Evolutionary conservation across 768 basidiomycete genomes (phyloP).

Genomic region (Lentinula sp.): DNA sequence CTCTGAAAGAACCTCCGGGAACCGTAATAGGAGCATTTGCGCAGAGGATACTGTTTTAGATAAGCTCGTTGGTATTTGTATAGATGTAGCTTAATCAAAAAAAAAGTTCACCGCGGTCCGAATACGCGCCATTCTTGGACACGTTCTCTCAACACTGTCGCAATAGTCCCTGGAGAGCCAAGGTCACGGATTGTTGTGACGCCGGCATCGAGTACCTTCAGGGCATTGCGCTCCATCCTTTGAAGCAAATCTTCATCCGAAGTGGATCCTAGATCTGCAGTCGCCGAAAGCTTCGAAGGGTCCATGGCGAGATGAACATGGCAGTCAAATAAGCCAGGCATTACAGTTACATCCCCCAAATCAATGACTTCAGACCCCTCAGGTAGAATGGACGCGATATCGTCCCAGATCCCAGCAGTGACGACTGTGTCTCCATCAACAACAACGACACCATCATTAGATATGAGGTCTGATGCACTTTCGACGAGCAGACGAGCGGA

Average conservation of each 20-base stretch:
- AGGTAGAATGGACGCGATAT: not conserved
- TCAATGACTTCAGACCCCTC: not conserved
- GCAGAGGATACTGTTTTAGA: not conserved
- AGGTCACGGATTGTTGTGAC: conserved; percentile 3
- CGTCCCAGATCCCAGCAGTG: not conserved
- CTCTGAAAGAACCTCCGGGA: not conserved
- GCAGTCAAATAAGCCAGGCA: conserved; percentile 5
- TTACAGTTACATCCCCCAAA: not conserved
- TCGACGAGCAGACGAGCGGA: conserved; percentile 1
- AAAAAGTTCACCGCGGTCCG: conserved; percentile 1
- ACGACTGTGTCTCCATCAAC: not conserved
- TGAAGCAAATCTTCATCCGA: not conserved
- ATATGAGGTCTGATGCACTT: not conserved
- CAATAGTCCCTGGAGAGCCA: not conserved
- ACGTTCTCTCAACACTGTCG: not conserved
- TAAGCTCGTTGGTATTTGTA: not conserved
- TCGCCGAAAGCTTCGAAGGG: not conserved
- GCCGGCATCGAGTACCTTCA: conserved; percentile 1
- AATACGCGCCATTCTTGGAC: not conserved
- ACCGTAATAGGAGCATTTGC: conserved; percentile 2
- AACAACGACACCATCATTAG: not conserved
- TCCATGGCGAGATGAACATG: conserved; percentile 3
- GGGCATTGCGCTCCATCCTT: not conserved
- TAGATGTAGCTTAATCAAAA: not conserved
- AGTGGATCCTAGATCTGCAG: not conserved